These are phyloP conservation scores for Akanthomyces uredinophilus DNA, from an alignment of 2,329 filamentous ascomycete genomes.

Conservation along the genomic window DNA sequence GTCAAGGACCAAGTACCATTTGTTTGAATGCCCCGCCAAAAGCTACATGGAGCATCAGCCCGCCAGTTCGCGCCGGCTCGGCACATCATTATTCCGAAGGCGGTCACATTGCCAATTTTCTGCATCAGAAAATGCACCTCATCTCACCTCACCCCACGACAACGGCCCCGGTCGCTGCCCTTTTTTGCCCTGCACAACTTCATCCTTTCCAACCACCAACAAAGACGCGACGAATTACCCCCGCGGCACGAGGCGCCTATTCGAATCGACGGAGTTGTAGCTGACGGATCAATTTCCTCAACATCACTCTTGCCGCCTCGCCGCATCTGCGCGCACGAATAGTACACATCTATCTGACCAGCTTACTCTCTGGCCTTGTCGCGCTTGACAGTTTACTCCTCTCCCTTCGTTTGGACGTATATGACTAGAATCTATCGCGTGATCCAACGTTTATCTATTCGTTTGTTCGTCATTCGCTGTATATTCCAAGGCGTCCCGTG, in stretches of 20 bases:
- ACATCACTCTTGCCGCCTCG: background rate
- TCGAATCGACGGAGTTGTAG: background rate
- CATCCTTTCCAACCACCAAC: background rate
- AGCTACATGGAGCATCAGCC: background rate
- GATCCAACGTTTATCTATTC: background rate
- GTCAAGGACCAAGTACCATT: background rate
- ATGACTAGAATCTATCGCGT: slow-evolving; percentile 11
- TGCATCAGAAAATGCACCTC: background rate
- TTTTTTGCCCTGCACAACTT: background rate
- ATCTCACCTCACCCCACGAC: background rate
- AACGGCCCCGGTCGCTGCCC: background rate
- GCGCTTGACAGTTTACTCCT: background rate
- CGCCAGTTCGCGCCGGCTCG: background rate
- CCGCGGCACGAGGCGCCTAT: background rate
- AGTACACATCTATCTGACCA: background rate
- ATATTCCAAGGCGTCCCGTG: slow-evolving; percentile 6
- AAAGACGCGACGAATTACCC: background rate
- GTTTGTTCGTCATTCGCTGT: background rate
- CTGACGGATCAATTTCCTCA: background rate
- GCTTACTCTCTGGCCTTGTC: background rate
- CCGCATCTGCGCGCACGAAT: slow-evolving; percentile 1
- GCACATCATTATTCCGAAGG: slow-evolving; percentile 6
- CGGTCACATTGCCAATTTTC: slow-evolving; percentile 11
- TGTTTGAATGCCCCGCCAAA: background rate
- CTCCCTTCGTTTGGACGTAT: background rate